Conservation (phyloP, 2,329 filamentous ascomycete genomes). For the Fusarium coicis region DNA sequence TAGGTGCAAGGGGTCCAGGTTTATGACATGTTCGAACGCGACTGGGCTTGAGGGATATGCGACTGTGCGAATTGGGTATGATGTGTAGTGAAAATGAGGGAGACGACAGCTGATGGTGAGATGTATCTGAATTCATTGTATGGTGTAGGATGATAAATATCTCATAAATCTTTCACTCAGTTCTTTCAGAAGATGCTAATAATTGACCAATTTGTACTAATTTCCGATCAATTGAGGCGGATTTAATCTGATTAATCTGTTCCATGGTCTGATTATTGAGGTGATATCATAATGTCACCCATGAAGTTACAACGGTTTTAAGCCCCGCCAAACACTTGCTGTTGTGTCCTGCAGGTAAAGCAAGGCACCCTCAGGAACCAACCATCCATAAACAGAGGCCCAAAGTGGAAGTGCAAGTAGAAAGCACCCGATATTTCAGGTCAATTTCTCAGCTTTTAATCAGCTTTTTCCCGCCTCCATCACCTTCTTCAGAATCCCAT, state of each 20-base stretch:
- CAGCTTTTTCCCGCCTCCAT: not conserved
- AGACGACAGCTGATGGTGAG: not conserved
- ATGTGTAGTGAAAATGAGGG: slow-evolving; percentile 19
- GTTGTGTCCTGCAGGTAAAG: not conserved
- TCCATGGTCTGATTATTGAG: slow-evolving; percentile 21
- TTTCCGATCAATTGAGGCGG: not conserved
- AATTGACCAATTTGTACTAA: not conserved
- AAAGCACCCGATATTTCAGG: slow-evolving; percentile 3
- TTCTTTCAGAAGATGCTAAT: fast-evolving
- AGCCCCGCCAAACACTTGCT: slow-evolving; percentile 16
- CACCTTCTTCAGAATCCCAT: slow-evolving; percentile 8
- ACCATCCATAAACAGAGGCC: slow-evolving; percentile 1
- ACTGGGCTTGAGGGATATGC: slow-evolving; percentile 41
- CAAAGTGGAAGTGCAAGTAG: not conserved
- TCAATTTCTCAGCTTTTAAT: slow-evolving; percentile 22
- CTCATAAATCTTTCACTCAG: not conserved
- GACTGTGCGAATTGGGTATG: slow-evolving; percentile 28
- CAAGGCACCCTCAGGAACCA: slow-evolving; percentile 26
- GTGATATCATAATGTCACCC: slow-evolving; percentile 18
- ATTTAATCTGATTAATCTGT: not conserved
- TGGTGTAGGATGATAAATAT: not conserved
- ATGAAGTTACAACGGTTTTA: slow-evolving; percentile 11
- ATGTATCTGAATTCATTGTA: not conserved
- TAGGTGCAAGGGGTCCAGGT: slow-evolving; percentile 17
- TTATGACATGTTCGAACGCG: slow-evolving; percentile 47